A percentile compares a stretch with the other conserved stretches of the same genome.
These are phyloP conservation scores for Tulasnella sp. DNA, from an alignment of 768 basidiomycete species.

Conservation along the genomic window DNA sequence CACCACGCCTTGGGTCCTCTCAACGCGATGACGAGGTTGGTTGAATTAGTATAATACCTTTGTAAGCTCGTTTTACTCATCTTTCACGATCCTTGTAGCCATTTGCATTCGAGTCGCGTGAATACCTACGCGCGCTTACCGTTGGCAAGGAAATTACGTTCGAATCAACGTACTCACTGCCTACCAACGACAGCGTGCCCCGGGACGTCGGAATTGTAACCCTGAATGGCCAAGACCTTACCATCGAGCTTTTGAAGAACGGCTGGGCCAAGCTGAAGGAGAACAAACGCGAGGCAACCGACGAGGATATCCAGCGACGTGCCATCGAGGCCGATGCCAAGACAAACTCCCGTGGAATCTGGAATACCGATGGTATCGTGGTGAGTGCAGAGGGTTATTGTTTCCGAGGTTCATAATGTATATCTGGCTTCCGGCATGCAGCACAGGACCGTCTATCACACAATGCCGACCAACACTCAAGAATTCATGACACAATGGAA, in stretches of 20 bases:
- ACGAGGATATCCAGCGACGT: conserved; percentile 67
- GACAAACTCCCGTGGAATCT: conserved; percentile 70
- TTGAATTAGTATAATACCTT: background rate
- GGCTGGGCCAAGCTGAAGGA: conserved; percentile 97
- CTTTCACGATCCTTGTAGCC: conserved; percentile 47
- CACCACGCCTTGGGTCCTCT: conserved; percentile 79
- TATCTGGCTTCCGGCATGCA: conserved; percentile 37
- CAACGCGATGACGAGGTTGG: conserved; percentile 84
- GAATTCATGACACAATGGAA: conserved; percentile 89
- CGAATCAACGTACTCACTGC: conserved; percentile 72
- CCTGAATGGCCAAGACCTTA: conserved; percentile 66
- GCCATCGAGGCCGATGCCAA: conserved; percentile 76
- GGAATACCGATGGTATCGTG: conserved; percentile 78
- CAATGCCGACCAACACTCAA: conserved; percentile 86
- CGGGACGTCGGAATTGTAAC: conserved; percentile 79
- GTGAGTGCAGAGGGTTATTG: conserved; percentile 39
- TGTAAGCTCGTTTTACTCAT: background rate
- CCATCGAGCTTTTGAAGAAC: conserved; percentile 69
- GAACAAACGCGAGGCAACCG: conserved; percentile 72
- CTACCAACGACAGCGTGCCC: conserved; percentile 63
- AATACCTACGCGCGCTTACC: conserved; percentile 76
- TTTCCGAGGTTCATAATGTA: conserved; percentile 18
- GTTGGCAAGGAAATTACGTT: conserved; percentile 92
- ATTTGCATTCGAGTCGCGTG: conserved; percentile 90
- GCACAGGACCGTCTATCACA: conserved; percentile 71